Evolutionary conservation across 805 yeast genomes (phyloP), one percentile per base, ranked within the genome.

Genomic region (Priceomyces medius): DNA sequence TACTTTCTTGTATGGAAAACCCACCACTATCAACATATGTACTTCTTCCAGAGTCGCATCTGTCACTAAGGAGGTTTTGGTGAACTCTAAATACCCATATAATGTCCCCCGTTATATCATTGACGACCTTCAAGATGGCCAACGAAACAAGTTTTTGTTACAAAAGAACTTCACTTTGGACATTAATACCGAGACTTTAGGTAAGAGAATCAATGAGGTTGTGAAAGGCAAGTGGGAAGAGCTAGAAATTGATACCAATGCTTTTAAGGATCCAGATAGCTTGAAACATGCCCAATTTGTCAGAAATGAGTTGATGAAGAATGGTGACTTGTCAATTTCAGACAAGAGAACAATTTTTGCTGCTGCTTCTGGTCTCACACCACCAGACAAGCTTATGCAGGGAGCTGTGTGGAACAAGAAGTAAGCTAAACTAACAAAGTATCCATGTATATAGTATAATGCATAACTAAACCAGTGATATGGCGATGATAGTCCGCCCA

Each of bases 21-120:
- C 63, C 5, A 47, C 71, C 24, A 50, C 55, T 36, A 46, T 63
- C 34, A 57, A 57, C 45, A 43, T 63, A 5, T 43, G 59, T 24
- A 41, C 57, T 8, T 45, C 60, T 14, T 53, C 69, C 7, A 57
- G 74, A 47, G 60, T 68, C 8, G 69, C 73, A 2, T 64, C 73
- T 34, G 60, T 71, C 36, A 57, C 71, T 41, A 71, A 71, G 53
- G 61, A 64, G 31, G 51, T 60, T 21, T 61, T 71, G 46, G 43
- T 65, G 37, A 55, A 56, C 33, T 66, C 74, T 14, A 64, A 68
- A 36, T 71, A 68, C 50, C 76, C 76, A 3, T 71, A 59, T 55
- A 51, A 53, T 43, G 53, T 70, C 43, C 74, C 76, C 16, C 57
- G 50, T 43, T 36, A 57, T 8, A 50, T 69, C 29, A 55, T 70